Evolutionary conservation across 768 basidiomycete species (phyloP), one percentile per base, ranked within the genome.

Genomic region (Suillus spraguei): DNA sequence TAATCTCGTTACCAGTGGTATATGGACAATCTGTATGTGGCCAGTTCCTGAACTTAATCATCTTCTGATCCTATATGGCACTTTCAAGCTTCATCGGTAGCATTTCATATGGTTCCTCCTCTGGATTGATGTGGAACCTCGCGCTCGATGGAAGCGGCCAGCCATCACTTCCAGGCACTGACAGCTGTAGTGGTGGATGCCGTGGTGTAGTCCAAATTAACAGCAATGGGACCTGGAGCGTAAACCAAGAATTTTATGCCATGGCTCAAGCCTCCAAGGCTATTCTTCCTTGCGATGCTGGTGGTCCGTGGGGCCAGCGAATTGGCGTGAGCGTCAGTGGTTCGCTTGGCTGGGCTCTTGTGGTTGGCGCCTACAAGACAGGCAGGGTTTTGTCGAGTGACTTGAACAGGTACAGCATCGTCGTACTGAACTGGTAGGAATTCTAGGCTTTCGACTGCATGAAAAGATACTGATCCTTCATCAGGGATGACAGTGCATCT

Each of bases 191-290:
- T 2, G 82, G 82, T 5, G 87, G 88, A 17, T 93, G 90, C 69
- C 82, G 90, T 16, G 83, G 84, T 3, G 80, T 92, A 5, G 88
- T 83, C 6, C 87, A 87, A 8, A 82, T 92, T 56, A 88, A 89
- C 68, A 85, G 75, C 67, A 83, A 85, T 60, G 87, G 87, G 10
- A 82, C 79, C 64, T 91, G 85, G 74, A 82, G 77, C 32, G 77
- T 87, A 28, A 92, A 93, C 72, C 87, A 92, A 72, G 91, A 92
- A 74, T 92, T 88, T 74, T 91, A 89, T 63, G 75, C 86, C 0
- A 88, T 92, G 85, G 89, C 87, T 1, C 89, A 92, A 60, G 87
- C 86, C 3, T 89, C 88, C 28, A 90, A 90, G 72, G 90, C 89
- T 3, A 82, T 88, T 60, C 78, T 89, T 24, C 91, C 91, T 0